Percentiles rank a stretch among this genome's conserved stretches.
phyloP scores from a whole-genome alignment of 495 filamentous ascomycete genomes.

The Hyaloscypha finlandica region DNA sequence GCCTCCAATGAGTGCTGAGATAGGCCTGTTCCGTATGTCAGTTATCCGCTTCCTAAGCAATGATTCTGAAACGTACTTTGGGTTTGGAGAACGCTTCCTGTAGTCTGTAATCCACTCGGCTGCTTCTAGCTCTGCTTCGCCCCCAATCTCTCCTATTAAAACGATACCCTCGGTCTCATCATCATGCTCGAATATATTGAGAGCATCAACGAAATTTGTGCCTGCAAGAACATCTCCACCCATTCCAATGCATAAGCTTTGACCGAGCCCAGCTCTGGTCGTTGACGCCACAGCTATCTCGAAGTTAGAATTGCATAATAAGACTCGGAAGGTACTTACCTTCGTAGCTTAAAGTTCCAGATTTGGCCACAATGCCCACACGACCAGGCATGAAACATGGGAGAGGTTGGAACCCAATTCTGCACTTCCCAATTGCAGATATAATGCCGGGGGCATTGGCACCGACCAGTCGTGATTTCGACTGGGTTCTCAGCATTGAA shows the following conservation, averaged over 20 bases:
- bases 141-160: slow-evolving; percentile 86
- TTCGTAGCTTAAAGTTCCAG: slow-evolving; percentile 87
- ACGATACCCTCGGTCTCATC: slow-evolving; percentile 79
- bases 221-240: slow-evolving; percentile 85
- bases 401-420: slow-evolving; percentile 86
- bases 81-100: slow-evolving; percentile 53
- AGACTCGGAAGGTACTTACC: slow-evolving; percentile 27
- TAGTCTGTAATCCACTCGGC: slow-evolving; percentile 80
- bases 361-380: slow-evolving; percentile 84
- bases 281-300: slow-evolving; percentile 70
- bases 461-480: slow-evolving; percentile 77
- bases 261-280: slow-evolving; percentile 78
- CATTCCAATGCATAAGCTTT: slow-evolving; percentile 85
- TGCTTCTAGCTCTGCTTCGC: slow-evolving; percentile 75
- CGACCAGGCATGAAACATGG: slow-evolving; percentile 72
- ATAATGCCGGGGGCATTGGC: slow-evolving; percentile 90
- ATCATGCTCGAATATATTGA: slow-evolving; percentile 74
- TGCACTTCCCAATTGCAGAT: slow-evolving; percentile 75
- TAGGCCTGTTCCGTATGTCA: slow-evolving; percentile 55
- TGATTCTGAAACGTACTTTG: slow-evolving; percentile 58
- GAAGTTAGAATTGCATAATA: slow-evolving; percentile 25
- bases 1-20: slow-evolving; percentile 78
- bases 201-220: slow-evolving; percentile 76
- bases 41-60: neutral
- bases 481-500: slow-evolving; percentile 78